Conservation (phyloP, 352 stramenopile species). For the Globisporangium orthogonon region DNA sequence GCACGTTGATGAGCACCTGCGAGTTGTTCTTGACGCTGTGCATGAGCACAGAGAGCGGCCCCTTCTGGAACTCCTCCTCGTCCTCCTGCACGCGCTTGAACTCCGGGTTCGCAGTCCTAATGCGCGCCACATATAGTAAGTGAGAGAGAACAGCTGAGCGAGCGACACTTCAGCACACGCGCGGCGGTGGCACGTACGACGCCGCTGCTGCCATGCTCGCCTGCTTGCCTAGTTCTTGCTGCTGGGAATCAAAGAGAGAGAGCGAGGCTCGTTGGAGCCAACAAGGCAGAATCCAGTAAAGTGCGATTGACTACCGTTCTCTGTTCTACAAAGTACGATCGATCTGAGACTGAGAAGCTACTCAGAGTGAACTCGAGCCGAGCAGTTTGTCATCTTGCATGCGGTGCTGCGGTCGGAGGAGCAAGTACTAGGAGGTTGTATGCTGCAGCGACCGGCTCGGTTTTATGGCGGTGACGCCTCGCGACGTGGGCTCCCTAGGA, state of each 20-base stretch:
- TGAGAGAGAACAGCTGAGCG: background rate
- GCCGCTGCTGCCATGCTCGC: slow-evolving; percentile 2
- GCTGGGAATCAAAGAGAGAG: background rate
- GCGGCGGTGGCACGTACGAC: slow-evolving; percentile 1
- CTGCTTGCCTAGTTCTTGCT: background rate
- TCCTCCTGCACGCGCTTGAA: slow-evolving; percentile 87
- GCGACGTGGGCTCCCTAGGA: too few species aligned
- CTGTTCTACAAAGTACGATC: too few species aligned
- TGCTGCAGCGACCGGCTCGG: too few species aligned
- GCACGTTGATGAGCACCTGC: slow-evolving; percentile 99
- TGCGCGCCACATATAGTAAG: background rate
- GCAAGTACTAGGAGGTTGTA: too few species aligned
- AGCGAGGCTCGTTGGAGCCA: too few species aligned
- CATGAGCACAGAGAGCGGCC: slow-evolving; percentile 96
- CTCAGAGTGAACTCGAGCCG: too few species aligned
- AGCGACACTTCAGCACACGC: background rate
- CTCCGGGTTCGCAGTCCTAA: slow-evolving; percentile 30
- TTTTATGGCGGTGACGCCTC: too few species aligned
- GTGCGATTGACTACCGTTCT: too few species aligned
- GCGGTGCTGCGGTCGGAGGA: too few species aligned
- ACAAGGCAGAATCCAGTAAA: too few species aligned
- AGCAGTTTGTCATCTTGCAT: too few species aligned
- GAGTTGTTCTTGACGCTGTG: slow-evolving; percentile 97
- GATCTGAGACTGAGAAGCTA: too few species aligned
- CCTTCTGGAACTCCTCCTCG: slow-evolving; percentile 94